These are phyloP conservation scores for Pythium oligandrum DNA, from an alignment of 352 stramenopile genomes.

Conservation along the genomic window DNA sequence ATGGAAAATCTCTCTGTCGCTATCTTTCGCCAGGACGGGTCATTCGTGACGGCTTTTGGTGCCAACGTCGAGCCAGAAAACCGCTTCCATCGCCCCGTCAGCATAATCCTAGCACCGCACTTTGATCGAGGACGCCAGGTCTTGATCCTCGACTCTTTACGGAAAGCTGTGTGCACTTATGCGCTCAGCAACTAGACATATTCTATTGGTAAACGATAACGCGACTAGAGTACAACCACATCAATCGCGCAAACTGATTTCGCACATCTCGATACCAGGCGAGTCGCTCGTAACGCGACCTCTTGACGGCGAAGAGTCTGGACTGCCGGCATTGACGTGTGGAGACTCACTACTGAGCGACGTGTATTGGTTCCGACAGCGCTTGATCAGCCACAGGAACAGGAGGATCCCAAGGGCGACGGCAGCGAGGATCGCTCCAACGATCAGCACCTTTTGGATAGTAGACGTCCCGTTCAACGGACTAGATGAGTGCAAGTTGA, in stretches of 20 bases:
- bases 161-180: constrained; percentile 33
- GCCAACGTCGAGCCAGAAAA: constrained; percentile 37
- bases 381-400: constrained; percentile 7
- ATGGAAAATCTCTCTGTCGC: constrained; percentile 33
- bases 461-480: too few relatives aligned
- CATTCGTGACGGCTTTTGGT: constrained; percentile 43
- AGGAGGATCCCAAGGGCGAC: background rate
- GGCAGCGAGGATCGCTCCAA: constrained; percentile 6
- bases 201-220: background rate
- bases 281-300: too few relatives aligned
- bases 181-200: background rate
- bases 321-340: background rate
- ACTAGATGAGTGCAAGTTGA: too few relatives aligned
- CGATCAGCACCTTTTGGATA: background rate
- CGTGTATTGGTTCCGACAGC: constrained; percentile 11
- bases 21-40: constrained; percentile 40
- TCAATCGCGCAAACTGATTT: constrained; percentile 21
- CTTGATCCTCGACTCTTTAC: constrained; percentile 26
- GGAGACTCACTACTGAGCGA: constrained; percentile 13
- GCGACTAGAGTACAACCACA: background rate
- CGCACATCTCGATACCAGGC: constrained; percentile 15
- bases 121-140: constrained; percentile 1
- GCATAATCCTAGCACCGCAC: too few relatives aligned
- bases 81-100: constrained; percentile 30
- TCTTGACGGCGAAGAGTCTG: too few relatives aligned